These are phyloP conservation scores for Anthracocystis panici-leucophaei DNA, from an alignment of 1,284 basidiomycete genomes.

Conservation along the genomic window DNA sequence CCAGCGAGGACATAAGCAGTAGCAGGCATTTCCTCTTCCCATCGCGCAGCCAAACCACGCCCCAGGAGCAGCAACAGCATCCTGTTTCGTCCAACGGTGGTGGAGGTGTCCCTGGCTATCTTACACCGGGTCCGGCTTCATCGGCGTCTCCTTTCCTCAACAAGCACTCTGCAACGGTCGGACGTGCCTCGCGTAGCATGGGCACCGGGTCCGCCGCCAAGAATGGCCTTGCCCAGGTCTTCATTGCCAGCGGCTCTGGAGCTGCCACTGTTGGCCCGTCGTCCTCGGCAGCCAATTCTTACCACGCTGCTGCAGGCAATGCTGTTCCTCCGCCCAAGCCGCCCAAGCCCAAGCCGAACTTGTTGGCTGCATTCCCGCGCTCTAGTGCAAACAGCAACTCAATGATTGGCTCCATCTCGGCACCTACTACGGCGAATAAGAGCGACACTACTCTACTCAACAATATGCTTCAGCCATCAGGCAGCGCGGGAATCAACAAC, in stretches of 20 bases:
- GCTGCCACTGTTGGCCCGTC: slow-evolving; percentile 24
- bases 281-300: slow-evolving; percentile 4
- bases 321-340: slow-evolving; percentile 34
- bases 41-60: background rate
- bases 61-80: slow-evolving; percentile 4
- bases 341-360: slow-evolving; percentile 39
- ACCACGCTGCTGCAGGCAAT: background rate
- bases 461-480: slow-evolving; percentile 16
- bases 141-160: slow-evolving; percentile 52
- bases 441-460: background rate
- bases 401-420: slow-evolving; percentile 7
- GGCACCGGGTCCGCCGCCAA: slow-evolving; percentile 17
- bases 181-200: slow-evolving; percentile 27
- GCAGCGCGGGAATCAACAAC: slow-evolving; percentile 10
- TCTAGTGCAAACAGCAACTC: slow-evolving; percentile 2
- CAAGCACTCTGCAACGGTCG: slow-evolving; percentile 49
- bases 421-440: slow-evolving; percentile 12
- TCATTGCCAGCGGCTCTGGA: slow-evolving; percentile 10
- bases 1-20: slow-evolving; percentile 26
- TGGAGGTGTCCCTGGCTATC: slow-evolving; percentile 18
- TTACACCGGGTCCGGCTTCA: slow-evolving; percentile 28
- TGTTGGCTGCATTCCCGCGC: slow-evolving; percentile 34
- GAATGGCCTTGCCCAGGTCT: slow-evolving; percentile 33
- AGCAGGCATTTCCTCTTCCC: slow-evolving; percentile 22
- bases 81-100: slow-evolving; percentile 2